phyloP scores from a whole-genome alignment of 306 rosid species.

The Alnus glutinosa region DNA sequence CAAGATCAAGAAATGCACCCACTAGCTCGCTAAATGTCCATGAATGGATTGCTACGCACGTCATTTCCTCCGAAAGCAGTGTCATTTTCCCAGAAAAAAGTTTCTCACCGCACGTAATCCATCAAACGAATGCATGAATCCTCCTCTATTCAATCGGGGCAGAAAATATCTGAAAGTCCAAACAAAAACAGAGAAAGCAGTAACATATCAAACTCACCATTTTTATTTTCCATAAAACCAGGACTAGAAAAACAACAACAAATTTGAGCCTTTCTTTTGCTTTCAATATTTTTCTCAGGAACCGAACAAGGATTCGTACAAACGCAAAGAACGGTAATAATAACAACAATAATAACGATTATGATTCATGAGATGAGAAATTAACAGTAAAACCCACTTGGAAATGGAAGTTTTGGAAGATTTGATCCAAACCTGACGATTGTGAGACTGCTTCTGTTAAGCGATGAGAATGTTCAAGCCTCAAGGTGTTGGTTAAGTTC shows the following conservation, averaged over 20 bases:
- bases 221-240: background rate
- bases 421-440: background rate
- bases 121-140: constrained; percentile 6
- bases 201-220: background rate
- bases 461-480: background rate
- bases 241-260: background rate
- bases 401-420: background rate
- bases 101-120: background rate
- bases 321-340: background rate
- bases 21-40: constrained; percentile 49
- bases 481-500: background rate
- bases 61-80: constrained; percentile 25
- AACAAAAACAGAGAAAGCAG: background rate
- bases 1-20: constrained; percentile 57
- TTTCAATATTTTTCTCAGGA: background rate
- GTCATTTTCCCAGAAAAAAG: constrained; percentile 33
- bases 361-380: background rate
- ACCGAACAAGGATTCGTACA: background rate
- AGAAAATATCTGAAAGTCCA: background rate
- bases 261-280: background rate
- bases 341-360: background rate
- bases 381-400: background rate
- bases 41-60: constrained; percentile 29
- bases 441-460: no score
- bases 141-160: background rate